A percentile compares a stretch with the other conserved stretches of the same genome.
Evolutionary conservation across 139 green algal genomes (phyloP).

Genomic region (Deuterostichococcus epilithicus): DNA sequence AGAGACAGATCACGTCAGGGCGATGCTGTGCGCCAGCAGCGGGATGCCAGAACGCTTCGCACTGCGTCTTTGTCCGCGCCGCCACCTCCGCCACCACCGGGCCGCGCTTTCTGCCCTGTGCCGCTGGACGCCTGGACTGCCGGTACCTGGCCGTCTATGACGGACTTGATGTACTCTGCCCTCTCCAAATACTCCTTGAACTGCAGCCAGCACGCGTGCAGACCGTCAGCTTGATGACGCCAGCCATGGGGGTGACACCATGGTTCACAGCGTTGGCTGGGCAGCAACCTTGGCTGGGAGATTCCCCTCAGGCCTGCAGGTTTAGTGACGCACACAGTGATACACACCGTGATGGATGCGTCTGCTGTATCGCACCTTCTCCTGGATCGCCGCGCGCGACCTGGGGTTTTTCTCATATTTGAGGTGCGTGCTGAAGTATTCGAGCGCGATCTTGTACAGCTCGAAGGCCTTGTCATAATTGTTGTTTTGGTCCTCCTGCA

Average conservation of each 20-base stretch:
- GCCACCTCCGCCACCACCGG: slow-evolving; percentile 20
- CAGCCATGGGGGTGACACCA: too few species aligned
- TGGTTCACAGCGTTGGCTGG: too few species aligned
- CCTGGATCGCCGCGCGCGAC: slow-evolving; percentile 55
- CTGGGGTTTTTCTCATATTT: slow-evolving; percentile 91
- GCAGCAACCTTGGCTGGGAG: too few species aligned
- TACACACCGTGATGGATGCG: too few species aligned
- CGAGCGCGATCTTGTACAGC: slow-evolving; percentile 54
- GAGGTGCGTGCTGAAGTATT: slow-evolving; percentile 71
- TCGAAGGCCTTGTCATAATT: slow-evolving; percentile 63
- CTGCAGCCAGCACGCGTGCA: too few species aligned
- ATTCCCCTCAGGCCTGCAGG: too few species aligned
- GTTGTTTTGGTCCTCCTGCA: slow-evolving; percentile 66
- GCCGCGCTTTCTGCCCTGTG: slow-evolving; percentile 15
- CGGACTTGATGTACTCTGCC: slow-evolving; percentile 88
- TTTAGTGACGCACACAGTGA: too few species aligned
- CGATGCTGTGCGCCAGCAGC: neutral
- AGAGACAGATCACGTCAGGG: too few species aligned
- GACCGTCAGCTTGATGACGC: too few species aligned
- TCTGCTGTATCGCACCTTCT: slow-evolving; percentile 34
- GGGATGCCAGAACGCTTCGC: neutral
- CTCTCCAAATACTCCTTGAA: slow-evolving; percentile 91
- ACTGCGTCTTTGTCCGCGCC: slow-evolving; percentile 31
- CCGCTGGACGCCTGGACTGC: slow-evolving; percentile 14
- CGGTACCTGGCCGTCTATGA: slow-evolving; percentile 52